phyloP scores from a whole-genome alignment of 176 grass and related monocot genomes.

The Oryza meyeriana region DNA sequence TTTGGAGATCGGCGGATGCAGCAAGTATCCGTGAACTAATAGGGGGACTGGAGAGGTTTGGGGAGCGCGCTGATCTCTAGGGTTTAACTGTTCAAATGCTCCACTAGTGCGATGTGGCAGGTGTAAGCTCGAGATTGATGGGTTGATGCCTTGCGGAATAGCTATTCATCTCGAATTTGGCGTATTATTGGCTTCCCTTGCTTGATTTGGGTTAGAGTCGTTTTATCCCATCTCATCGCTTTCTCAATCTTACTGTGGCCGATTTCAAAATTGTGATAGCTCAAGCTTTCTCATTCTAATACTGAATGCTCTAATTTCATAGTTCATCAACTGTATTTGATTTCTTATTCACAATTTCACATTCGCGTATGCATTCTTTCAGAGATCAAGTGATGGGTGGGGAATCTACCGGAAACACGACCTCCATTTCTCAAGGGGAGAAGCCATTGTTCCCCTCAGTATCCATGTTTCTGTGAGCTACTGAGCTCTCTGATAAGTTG shows the following conservation, averaged over 20 bases:
- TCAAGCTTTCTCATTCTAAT: background rate
- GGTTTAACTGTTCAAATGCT: background rate
- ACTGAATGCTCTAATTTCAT: background rate
- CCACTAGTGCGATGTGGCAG: background rate
- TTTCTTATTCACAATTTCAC: background rate
- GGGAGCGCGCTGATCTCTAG: background rate
- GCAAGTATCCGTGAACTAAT: background rate
- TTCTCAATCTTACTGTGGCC: constrained; percentile 4
- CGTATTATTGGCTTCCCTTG: background rate
- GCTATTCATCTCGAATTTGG: background rate
- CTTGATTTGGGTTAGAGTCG: background rate
- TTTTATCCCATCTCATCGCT: background rate
- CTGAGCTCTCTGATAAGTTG: constrained; percentile 1
- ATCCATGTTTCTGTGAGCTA: background rate
- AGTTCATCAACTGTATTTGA: background rate
- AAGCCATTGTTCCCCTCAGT: background rate
- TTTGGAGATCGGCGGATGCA: background rate
- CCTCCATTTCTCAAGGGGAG: background rate
- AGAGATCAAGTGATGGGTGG: constrained; percentile 28
- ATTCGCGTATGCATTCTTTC: background rate
- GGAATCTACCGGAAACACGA: background rate
- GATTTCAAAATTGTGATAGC: background rate
- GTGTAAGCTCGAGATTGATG: background rate
- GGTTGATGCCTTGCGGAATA: background rate
- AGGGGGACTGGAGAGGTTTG: background rate